These are phyloP conservation scores for Pythium aphanidermatum DNA, from an alignment of 352 stramenopile species.

Conservation along the genomic window DNA sequence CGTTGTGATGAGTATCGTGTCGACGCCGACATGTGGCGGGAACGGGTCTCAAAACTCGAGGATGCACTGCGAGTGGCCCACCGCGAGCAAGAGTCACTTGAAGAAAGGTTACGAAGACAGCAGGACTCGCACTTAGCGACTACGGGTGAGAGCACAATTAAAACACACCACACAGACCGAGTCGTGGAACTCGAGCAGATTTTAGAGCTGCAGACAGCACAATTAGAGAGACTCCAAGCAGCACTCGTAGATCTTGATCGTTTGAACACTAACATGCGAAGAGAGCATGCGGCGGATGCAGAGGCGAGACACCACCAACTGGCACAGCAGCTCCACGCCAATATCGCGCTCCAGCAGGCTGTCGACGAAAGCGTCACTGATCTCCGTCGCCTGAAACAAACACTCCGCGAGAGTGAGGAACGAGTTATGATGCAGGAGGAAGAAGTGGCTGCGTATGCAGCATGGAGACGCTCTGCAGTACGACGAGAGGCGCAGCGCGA, in stretches of 20 bases:
- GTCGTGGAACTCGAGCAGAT: constrained; percentile 10
- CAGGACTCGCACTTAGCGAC: too few relatives aligned
- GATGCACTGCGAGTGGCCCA: too few relatives aligned
- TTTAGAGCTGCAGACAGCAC: constrained; percentile 15
- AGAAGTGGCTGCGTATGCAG: constrained; percentile 8
- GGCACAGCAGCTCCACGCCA: constrained; percentile 7
- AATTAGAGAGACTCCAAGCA: constrained; percentile 25
- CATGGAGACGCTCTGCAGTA: constrained; percentile 1
- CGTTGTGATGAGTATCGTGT: too few relatives aligned
- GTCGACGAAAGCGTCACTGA: constrained; percentile 1
- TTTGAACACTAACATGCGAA: constrained; percentile 19
- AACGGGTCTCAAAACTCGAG: too few relatives aligned
- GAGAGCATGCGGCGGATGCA: constrained; percentile 4
- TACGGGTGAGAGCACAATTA: too few relatives aligned
- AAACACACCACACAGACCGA: neutral
- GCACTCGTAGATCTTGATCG: constrained; percentile 21
- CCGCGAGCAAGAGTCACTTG: too few relatives aligned
- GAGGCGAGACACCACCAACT: neutral
- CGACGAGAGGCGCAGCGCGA: constrained; percentile 2
- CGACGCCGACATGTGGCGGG: too few relatives aligned
- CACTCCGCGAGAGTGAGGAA: constrained; percentile 5
- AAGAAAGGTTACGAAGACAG: too few relatives aligned
- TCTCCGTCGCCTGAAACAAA: neutral
- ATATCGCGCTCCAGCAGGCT: constrained; percentile 4
- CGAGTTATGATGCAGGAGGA: constrained; percentile 12